Conservation (phyloP, 768 basidiomycete species). For the Auricularia sp. region DNA sequence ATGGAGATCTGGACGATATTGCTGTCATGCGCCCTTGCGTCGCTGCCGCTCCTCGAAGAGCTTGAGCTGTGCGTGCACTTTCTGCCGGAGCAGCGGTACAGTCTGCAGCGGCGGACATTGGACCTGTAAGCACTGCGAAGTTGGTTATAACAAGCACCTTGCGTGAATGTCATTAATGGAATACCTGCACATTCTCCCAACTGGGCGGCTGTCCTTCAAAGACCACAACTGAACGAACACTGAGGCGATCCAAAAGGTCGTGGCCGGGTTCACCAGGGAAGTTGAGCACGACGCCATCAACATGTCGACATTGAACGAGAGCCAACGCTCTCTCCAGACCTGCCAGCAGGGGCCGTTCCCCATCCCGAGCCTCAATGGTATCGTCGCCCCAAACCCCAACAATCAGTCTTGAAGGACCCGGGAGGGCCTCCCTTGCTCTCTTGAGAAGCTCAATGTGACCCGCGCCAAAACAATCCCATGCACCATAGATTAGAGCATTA, state of each 20-base stretch:
- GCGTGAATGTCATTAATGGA: no score
- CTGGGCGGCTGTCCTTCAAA: not conserved
- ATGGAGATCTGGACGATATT: not conserved
- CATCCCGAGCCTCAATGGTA: constrained; percentile 3
- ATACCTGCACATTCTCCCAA: not conserved
- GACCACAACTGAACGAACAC: not conserved
- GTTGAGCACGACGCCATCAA: not conserved
- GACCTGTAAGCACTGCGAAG: not conserved
- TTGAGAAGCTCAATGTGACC: constrained; percentile 11
- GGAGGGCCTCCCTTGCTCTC: constrained; percentile 4
- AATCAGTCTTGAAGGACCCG: not conserved
- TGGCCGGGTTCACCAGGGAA: not conserved
- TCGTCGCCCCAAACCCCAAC: constrained; percentile 11
- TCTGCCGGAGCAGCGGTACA: not conserved
- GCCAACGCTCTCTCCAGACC: constrained; percentile 9
- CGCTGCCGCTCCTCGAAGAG: constrained; percentile 7
- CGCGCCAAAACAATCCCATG: constrained; percentile 13
- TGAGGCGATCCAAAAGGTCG: not conserved
- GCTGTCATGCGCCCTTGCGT: constrained; percentile 2
- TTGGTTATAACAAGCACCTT: not conserved
- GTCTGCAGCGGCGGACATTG: constrained; percentile 3
- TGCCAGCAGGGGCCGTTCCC: constrained; percentile 8
- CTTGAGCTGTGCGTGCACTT: not conserved
- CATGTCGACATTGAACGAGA: constrained; percentile 8
- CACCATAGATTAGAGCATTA: not conserved